phyloP scores from a whole-genome alignment of 352 stramenopile species.

The Phytophthora cryptogea region DNA sequence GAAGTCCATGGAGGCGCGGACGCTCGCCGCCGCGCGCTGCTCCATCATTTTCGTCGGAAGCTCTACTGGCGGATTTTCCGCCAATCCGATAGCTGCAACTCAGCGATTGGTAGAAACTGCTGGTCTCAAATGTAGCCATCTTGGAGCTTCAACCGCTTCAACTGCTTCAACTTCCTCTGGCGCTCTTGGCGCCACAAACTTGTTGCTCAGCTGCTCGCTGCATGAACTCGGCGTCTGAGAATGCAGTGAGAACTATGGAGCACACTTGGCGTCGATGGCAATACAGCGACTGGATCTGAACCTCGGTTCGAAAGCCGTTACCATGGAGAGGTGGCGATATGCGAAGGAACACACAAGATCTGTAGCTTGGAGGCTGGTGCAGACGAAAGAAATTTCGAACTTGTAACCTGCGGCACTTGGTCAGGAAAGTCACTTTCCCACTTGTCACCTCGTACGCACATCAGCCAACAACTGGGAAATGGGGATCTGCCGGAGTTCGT shows the following conservation, averaged over 20 bases:
- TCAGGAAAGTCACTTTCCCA: conserved; percentile 14
- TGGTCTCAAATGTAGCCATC: conserved; percentile 6
- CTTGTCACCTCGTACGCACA: conserved; percentile 17
- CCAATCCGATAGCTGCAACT: conserved; percentile 18
- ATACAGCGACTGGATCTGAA: conserved; percentile 3
- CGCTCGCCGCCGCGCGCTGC: conserved; percentile 49
- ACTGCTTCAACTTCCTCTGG: background rate
- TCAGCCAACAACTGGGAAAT: conserved; percentile 26
- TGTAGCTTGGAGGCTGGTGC: conserved; percentile 8
- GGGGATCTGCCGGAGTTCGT: conserved; percentile 64
- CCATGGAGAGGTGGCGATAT: conserved; percentile 6
- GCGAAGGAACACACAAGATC: conserved; percentile 12
- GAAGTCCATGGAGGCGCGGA: conserved; percentile 88
- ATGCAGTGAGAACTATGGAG: no score
- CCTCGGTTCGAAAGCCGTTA: conserved; percentile 18
- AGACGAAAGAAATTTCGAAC: conserved; percentile 29
- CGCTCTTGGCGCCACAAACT: background rate
- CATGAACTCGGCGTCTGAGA: background rate
- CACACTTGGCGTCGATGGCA: background rate
- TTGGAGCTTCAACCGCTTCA: conserved; percentile 8
- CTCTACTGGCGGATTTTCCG: conserved; percentile 13
- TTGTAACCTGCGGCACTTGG: background rate
- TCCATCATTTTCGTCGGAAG: conserved; percentile 17
- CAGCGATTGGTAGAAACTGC: conserved; percentile 22
- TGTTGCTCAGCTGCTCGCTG: conserved; percentile 1